Conservation (phyloP, 352 stramenopile species). For the Phytophthora macrochlamydospora region DNA sequence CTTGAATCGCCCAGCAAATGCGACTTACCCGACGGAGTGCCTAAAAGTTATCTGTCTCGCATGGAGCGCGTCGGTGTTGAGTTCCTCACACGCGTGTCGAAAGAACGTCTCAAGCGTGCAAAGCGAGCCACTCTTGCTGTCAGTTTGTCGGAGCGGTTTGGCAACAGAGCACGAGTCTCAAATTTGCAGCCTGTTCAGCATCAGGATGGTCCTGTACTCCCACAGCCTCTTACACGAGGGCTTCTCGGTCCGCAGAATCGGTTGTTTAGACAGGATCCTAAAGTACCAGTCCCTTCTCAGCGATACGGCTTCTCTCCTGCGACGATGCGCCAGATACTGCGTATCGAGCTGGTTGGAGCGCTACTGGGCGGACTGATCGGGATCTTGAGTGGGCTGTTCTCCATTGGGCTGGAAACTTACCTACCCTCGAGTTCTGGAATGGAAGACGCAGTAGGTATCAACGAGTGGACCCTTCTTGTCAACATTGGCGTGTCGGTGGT, state of each 20-base stretch:
- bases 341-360: constrained; percentile 39
- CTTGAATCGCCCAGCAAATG: background rate
- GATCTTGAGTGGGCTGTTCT: constrained; percentile 43
- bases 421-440: constrained; percentile 14
- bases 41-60: constrained; percentile 25
- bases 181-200: constrained; percentile 8
- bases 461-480: constrained; percentile 38
- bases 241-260: background rate
- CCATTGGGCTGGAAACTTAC: constrained; percentile 38
- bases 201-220: background rate
- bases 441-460: constrained; percentile 27
- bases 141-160: constrained; percentile 15
- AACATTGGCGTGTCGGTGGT: constrained; percentile 57
- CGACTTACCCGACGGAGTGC: background rate
- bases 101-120: constrained; percentile 30
- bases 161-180: constrained; percentile 3
- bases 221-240: background rate
- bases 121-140: constrained; percentile 14
- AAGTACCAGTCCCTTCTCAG: constrained; percentile 1
- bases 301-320: constrained; percentile 32
- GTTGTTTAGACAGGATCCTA: constrained; percentile 2
- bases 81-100: constrained; percentile 46
- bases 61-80: constrained; percentile 51
- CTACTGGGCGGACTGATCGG: constrained; percentile 29
- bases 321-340: constrained; percentile 29